Conservation (phyloP, 208 protist genomes). For the Trypanosoma theileri region DNA sequence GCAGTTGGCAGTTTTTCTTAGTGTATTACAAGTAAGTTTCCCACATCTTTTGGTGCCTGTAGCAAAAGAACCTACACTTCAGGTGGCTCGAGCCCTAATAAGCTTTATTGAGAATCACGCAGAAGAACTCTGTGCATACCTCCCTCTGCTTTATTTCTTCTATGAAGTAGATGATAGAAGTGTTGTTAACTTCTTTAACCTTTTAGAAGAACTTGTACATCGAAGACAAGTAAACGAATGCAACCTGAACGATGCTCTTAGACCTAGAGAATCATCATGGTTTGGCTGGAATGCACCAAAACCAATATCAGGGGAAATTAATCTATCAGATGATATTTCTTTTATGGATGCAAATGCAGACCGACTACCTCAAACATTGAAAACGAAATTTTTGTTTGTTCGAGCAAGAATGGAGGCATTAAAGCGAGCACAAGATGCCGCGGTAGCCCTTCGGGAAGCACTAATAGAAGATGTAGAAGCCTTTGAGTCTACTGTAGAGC, state of each 20-base stretch:
- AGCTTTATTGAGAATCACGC: constrained; percentile 32
- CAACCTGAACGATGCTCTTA: constrained; percentile 25
- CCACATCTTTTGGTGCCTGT: constrained; percentile 41
- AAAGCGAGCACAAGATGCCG: not conserved
- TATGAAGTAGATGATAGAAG: constrained; percentile 37
- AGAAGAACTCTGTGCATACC: constrained; percentile 27
- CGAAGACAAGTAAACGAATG: constrained; percentile 21
- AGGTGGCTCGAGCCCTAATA: constrained; percentile 20
- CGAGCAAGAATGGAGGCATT: constrained; percentile 19
- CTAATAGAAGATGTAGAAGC: constrained; percentile 21
- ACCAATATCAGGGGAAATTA: not conserved
- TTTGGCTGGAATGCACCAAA: constrained; percentile 34
- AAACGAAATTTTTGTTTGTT: constrained; percentile 15
- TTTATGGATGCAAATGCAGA: constrained; percentile 26
- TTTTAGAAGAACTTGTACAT: constrained; percentile 32
- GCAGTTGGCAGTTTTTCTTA: constrained; percentile 33
- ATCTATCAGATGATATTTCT: constrained; percentile 20
- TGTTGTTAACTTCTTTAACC: constrained; percentile 29
- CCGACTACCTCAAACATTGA: constrained; percentile 28
- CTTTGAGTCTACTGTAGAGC: constrained; percentile 17
- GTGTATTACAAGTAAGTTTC: constrained; percentile 40
- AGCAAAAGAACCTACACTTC: constrained; percentile 10
- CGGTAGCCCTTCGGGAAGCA: constrained; percentile 15
- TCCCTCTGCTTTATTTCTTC: constrained; percentile 45
- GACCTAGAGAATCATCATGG: constrained; percentile 36